Evolutionary conservation across 1,284 basidiomycete species (phyloP).

Genomic region (Microbotryomycetes sp.): DNA sequence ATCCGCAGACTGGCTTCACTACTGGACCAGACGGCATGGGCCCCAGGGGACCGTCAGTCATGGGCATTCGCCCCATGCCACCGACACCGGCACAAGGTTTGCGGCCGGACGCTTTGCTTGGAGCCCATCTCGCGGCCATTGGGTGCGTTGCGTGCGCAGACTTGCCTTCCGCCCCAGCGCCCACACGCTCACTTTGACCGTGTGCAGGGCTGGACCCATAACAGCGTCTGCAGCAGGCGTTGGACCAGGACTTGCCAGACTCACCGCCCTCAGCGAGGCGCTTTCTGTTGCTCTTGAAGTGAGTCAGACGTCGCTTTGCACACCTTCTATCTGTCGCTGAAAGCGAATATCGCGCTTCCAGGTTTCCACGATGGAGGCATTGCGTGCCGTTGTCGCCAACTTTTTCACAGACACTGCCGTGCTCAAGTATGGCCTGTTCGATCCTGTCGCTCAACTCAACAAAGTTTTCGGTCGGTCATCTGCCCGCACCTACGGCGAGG

Average conservation of each 20-base stretch:
- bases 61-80: background rate
- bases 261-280: slow-evolving; percentile 19
- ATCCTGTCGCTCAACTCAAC: slow-evolving; percentile 11
- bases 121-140: slow-evolving; percentile 15
- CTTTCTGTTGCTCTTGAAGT: slow-evolving; percentile 21
- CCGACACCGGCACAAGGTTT: background rate
- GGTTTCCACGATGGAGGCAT: slow-evolving; percentile 13
- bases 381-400: slow-evolving; percentile 16
- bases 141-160: slow-evolving; percentile 10
- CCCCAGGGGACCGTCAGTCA: background rate
- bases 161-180: no score
- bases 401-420: slow-evolving; percentile 29
- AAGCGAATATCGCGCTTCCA: background rate
- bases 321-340: background rate
- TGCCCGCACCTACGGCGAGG: background rate
- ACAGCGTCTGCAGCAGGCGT: slow-evolving; percentile 17
- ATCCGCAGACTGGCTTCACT: background rate
- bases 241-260: slow-evolving; percentile 11
- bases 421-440: slow-evolving; percentile 26
- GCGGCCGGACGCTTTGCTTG: background rate
- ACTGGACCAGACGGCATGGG: background rate
- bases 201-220: slow-evolving; percentile 20
- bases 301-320: background rate
- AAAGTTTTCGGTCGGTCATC: slow-evolving; percentile 24
- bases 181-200: background rate